Base-by-base conservation (phyloP, 768 basidiomycete species). In the Kwoniella dejecticola region DNA sequence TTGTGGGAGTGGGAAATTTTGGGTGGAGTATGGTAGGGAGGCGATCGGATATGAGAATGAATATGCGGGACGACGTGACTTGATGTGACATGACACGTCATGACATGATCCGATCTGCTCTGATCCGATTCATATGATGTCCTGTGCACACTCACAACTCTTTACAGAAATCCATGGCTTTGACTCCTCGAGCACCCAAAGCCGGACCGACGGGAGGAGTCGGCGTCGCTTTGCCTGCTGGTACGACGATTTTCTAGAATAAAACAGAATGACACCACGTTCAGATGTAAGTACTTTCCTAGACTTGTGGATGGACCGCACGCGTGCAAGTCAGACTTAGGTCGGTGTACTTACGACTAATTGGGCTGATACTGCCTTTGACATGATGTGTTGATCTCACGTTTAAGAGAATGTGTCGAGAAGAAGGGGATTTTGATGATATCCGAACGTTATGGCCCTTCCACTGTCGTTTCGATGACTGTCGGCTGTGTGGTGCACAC, bases 161-260 rank as follows among this genome's bases (percentile, higher is more conserved):
- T 79, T 97, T 99, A 84, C 93, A 96, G 77, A 99, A 99, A 81
- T 99, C 96, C 89, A 98, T 98, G 26, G 93, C 92, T 81, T 96
- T 97, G 69, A 99, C 94, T 71, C 96, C 96, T 74, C 91, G 87
- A 66, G 96, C 95, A 82, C 96, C 96, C 54, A 99, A 85, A 30
- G 94, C 95, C 56, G 95, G 95, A 74, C 95, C 95, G 52, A 99
- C 89, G 8, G 95, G 95, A 58, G 95, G 95, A 38, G 91, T 89
- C 17, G 95, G 94, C 26, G 94, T 88, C 33, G 95, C 95, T 77
- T 97, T 97, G 44, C 91, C 93, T 44, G 95, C 95, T 52, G 87
- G 86, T 62, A 97, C 86, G 52, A 95, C 84, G 60, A 98, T 81
- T 69, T 75, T 73, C 79, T 80, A 36, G 60, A 23, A 11, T 13